phyloP scores from a whole-genome alignment of 2,329 filamentous ascomycete genomes.

The Aaosphaeria pasadenensis region DNA sequence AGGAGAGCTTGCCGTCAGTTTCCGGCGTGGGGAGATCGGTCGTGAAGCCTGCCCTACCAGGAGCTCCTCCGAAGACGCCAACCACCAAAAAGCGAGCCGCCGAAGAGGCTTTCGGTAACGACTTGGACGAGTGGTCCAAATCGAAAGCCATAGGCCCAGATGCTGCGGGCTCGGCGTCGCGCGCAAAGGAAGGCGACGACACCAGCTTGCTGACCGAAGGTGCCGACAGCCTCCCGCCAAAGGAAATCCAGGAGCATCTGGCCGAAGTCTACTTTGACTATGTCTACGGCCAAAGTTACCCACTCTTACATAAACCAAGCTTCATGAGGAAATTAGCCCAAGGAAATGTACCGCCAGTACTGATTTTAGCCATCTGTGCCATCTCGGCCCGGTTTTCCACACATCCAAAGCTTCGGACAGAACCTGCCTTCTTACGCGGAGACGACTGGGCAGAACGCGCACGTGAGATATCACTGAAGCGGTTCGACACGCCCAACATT shows the following conservation, averaged over 20 bases:
- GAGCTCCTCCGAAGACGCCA: constrained; percentile 53
- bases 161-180: constrained; percentile 49
- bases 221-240: constrained; percentile 73
- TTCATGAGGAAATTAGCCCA: constrained; percentile 86
- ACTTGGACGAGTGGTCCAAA: constrained; percentile 78
- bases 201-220: constrained; percentile 78
- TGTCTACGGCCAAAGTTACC: constrained; percentile 92
- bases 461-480: constrained; percentile 79
- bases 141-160: constrained; percentile 50
- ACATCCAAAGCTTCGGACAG: constrained; percentile 73
- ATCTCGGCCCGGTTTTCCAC: constrained; percentile 93
- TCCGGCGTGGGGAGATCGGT: constrained; percentile 71
- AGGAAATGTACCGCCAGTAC: constrained; percentile 79
- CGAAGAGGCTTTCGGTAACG: constrained; percentile 82
- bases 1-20: constrained; percentile 70
- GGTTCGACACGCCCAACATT: constrained; percentile 94
- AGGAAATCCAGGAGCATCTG: constrained; percentile 88
- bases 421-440: constrained; percentile 80
- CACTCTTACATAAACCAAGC: constrained; percentile 92
- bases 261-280: constrained; percentile 95
- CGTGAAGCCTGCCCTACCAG: constrained; percentile 74
- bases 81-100: constrained; percentile 73
- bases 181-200: constrained; percentile 61
- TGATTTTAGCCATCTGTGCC: constrained; percentile 91
- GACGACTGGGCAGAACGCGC: constrained; percentile 88